Conservation (phyloP, 768 basidiomycete species). For the Rhizopogon vesiculosus region DNA sequence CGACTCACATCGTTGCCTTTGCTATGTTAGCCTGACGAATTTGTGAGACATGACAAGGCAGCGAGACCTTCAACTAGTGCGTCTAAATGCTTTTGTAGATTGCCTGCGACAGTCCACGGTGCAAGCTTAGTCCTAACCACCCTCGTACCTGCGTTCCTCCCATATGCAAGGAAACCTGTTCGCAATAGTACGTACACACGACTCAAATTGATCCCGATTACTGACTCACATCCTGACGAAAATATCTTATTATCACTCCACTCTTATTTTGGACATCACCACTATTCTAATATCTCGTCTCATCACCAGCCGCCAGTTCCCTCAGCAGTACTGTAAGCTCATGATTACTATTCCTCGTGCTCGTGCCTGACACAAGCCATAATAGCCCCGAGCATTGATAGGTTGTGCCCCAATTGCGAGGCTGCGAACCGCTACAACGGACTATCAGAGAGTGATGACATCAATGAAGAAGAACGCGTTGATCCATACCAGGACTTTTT, state of each 20-base stretch:
- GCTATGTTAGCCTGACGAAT: slow-evolving; percentile 32
- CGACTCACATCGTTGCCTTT: not conserved
- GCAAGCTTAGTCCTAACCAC: slow-evolving; percentile 54
- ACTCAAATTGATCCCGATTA: not conserved
- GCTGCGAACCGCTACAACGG: too few relatives aligned
- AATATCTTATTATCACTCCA: not conserved
- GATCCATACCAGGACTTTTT: too few relatives aligned
- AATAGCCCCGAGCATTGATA: slow-evolving; percentile 39
- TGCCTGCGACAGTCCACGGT: slow-evolving; percentile 38
- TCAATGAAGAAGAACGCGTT: too few relatives aligned
- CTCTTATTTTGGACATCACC: not conserved
- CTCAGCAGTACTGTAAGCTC: slow-evolving; percentile 42
- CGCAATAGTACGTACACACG: slow-evolving; percentile 40
- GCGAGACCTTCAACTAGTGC: not conserved
- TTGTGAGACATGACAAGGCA: slow-evolving; percentile 13
- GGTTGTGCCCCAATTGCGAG: slow-evolving; percentile 40
- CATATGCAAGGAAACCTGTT: slow-evolving; percentile 38
- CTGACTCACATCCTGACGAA: not conserved
- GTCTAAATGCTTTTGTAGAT: slow-evolving; percentile 31
- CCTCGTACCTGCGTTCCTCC: slow-evolving; percentile 37
- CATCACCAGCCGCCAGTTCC: slow-evolving; percentile 34
- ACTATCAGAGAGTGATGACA: too few relatives aligned
- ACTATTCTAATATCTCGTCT: not conserved
- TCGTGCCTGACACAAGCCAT: not conserved
- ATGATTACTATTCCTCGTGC: not conserved